Conservation (phyloP, 164 flowering plant genomes). For the Vitis rotundifolia region DNA sequence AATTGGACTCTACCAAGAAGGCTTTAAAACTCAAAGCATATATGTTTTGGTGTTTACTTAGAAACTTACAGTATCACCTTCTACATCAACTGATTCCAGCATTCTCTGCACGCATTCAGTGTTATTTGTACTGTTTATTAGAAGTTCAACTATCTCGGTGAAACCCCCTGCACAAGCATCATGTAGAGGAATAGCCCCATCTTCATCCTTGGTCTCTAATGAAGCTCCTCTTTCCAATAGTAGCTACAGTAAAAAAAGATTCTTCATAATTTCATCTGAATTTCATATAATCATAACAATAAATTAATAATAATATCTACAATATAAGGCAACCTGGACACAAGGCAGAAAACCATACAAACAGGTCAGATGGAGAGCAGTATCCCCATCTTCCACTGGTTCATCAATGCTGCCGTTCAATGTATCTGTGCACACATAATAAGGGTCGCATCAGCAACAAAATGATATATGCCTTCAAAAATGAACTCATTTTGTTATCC, state of each 20-base stretch:
- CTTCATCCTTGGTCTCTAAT: constrained; percentile 81
- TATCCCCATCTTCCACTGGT: constrained; percentile 86
- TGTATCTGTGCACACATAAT: constrained; percentile 45
- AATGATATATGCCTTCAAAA: too few relatives aligned
- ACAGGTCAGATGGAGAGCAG: constrained; percentile 84
- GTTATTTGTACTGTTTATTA: constrained; percentile 43
- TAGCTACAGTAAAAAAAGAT: constrained; percentile 40
- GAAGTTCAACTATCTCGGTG: constrained; percentile 64
- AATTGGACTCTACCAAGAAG: not conserved
- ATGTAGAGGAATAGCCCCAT: constrained; percentile 94
- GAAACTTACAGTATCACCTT: constrained; percentile 84
- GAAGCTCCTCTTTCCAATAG: constrained; percentile 83
- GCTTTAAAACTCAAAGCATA: not conserved
- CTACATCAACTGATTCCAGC: constrained; percentile 74
- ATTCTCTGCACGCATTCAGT: constrained; percentile 52
- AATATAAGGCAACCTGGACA: constrained; percentile 47
- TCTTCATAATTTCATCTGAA: not conserved
- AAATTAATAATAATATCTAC: not conserved
- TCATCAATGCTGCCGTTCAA: constrained; percentile 69
- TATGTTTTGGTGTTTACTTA: too few relatives aligned
- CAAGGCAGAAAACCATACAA: constrained; percentile 76
- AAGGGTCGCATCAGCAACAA: too few relatives aligned
- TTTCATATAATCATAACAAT: not conserved
- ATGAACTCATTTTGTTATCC: too few relatives aligned
- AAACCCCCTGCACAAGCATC: constrained; percentile 98